Base-by-base conservation (phyloP, 345 rosid species). In the Litchi chinensis region DNA sequence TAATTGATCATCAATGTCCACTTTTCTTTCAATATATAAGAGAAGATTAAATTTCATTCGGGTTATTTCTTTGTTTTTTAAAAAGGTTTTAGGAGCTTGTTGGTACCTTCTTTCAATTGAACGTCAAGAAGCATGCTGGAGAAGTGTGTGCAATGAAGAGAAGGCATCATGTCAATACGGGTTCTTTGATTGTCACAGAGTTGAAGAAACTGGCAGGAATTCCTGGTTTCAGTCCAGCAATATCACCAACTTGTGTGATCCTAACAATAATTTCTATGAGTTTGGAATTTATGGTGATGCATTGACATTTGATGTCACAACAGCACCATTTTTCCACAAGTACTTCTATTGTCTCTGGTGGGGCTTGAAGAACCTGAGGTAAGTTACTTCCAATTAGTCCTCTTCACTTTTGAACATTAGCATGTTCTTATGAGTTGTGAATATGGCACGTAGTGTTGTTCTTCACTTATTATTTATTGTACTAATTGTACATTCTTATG, bases 321-420 rank as follows among this genome's bases (percentile, higher is more conserved):
- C 82, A 22, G 73, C 98, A 32, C 80, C 89, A 0, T 95, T 95
- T 88, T 48, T 95, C 65, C 79, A 87, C 89, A 93, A 95, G 79
- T 95, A 92, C 88, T 95, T 93, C 43, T 92, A 92, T 83, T 92
- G 96, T 81, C 95, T 95, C 40, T 95, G 99, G 99, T 95, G 98
- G 98, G 99, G 99, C 15, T 80, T 95, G 67, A 92, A 80, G 87
- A 95, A 92, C 79, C 90, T 93, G 71, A 93, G 97, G 97, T 91
- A 82, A 75, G 37, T 32, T 32, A 32, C 37, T 32, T 32, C 37
- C 37, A 32, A 10, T 21, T 50, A 52, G n/a, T 60, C 28, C 68
- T 32, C 28, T 57, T 64, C 44, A 32, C 37, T 32, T 32, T 32
- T 46, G 5, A 32, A 43, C 56, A 77, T 48, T 10, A 24, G 10